These are phyloP conservation scores for Agastache rugosa DNA, from an alignment of 257 asterid species.

Conservation along the genomic window DNA sequence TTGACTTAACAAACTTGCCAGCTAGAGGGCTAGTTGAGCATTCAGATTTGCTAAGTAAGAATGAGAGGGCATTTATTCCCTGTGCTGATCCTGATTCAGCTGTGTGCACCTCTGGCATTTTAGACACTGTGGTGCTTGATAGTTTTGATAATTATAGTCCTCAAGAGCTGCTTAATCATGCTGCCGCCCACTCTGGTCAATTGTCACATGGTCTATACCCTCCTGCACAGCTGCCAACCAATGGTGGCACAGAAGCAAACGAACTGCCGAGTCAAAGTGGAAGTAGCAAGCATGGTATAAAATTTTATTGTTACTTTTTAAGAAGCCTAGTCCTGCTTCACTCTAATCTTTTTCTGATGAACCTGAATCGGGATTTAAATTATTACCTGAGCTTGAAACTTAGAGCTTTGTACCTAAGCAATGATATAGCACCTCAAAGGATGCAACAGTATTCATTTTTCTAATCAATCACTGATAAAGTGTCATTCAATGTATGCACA, in stretches of 20 bases:
- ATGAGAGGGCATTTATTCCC: constrained; percentile 34
- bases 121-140: constrained; percentile 64
- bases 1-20: constrained; percentile 37
- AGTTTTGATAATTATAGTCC: constrained; percentile 67
- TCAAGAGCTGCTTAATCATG: constrained; percentile 45
- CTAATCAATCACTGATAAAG: constrained; percentile 26
- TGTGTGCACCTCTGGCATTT: constrained; percentile 44
- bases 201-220: constrained; percentile 33
- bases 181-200: constrained; percentile 40
- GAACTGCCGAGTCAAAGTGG: constrained; percentile 38
- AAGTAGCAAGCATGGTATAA: constrained; percentile 42
- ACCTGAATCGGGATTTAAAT: constrained; percentile 17
- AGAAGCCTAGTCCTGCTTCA: constrained; percentile 12
- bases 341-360: constrained; percentile 12
- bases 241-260: constrained; percentile 46
- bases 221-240: constrained; percentile 31
- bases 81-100: constrained; percentile 40
- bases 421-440: neutral
- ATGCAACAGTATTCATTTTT: neutral
- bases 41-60: constrained; percentile 41
- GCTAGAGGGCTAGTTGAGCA: constrained; percentile 47
- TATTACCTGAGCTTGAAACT: constrained; percentile 26
- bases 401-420: neutral
- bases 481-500: constrained; percentile 31
- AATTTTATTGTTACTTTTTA: constrained; percentile 20